Evolutionary conservation across 2,329 filamentous ascomycete genomes (phyloP).

Genomic region (Diplocarpon mali): DNA sequence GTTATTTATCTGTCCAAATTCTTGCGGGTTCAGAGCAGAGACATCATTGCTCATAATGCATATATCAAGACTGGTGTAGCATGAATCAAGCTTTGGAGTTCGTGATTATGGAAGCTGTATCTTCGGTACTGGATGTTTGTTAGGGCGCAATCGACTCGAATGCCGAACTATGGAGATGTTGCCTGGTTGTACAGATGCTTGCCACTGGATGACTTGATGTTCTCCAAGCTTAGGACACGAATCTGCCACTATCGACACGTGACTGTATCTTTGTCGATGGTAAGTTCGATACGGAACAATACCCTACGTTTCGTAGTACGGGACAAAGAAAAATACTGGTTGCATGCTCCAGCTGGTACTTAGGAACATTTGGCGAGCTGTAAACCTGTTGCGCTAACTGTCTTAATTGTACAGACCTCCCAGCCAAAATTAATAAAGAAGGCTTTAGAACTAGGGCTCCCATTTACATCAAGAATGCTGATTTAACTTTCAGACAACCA

Average conservation of each 20-base stretch:
- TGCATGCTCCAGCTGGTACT: no score
- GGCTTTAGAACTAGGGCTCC: slow-evolving; percentile 6
- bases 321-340: no score
- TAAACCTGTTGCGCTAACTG: slow-evolving; percentile 11
- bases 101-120: not conserved
- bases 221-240: slow-evolving; percentile 1
- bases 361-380: not conserved
- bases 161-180: slow-evolving; percentile 4
- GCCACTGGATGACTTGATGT: not conserved
- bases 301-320: no score
- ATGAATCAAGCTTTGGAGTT: slow-evolving; percentile 7
- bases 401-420: slow-evolving; percentile 22
- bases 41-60: slow-evolving; percentile 24
- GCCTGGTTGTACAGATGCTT: not conserved
- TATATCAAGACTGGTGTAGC: slow-evolving; percentile 9
- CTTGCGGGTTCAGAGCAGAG: slow-evolving; percentile 13
- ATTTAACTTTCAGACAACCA: slow-evolving; percentile 12
- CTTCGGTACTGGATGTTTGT: not conserved
- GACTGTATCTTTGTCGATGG: not conserved
- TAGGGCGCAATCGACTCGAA: slow-evolving; percentile 1
- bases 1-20: slow-evolving; percentile 12
- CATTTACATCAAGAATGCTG: slow-evolving; percentile 14
- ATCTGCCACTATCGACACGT: slow-evolving; percentile 3
- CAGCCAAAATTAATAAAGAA: slow-evolving; percentile 16
- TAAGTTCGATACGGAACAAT: no score